Conservation (phyloP, 257 asterid genomes). For the Misopates orontium region DNA sequence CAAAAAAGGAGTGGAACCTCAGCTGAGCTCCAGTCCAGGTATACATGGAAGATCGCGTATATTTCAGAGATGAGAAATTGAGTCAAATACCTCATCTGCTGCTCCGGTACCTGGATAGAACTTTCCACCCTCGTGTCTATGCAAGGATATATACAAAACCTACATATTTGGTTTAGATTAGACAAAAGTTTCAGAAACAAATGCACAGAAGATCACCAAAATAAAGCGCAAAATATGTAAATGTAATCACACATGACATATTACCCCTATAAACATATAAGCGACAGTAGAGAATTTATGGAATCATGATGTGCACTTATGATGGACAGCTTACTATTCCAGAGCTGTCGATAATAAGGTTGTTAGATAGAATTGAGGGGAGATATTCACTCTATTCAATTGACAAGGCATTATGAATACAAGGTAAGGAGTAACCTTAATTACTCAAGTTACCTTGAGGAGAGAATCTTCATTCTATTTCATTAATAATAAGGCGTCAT, state of each 20-base stretch:
- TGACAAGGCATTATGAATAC: too few relatives aligned
- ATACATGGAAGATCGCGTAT: conserved; percentile 4
- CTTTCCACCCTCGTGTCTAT: conserved; percentile 90
- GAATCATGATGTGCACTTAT: not conserved
- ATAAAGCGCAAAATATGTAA: conserved; percentile 19
- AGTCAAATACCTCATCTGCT: conserved; percentile 68
- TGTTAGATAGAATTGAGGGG: too few relatives aligned
- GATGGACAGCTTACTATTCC: conserved; percentile 1
- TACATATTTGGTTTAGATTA: conserved; percentile 33
- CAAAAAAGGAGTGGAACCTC: not conserved
- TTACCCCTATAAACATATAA: not conserved
- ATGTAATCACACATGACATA: conserved; percentile 19
- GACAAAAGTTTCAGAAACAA: not conserved
- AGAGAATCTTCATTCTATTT: too few relatives aligned
- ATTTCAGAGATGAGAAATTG: conserved; percentile 10
- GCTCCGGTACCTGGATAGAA: conserved; percentile 99
- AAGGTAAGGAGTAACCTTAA: too few relatives aligned
- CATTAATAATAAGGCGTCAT: too few relatives aligned
- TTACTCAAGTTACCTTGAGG: too few relatives aligned
- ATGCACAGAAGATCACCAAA: conserved; percentile 22
- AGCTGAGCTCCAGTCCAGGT: not conserved
- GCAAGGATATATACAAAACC: conserved; percentile 96
- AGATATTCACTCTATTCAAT: too few relatives aligned
- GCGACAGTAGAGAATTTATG: conserved; percentile 4
- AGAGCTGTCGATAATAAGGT: not conserved